phyloP scores from a whole-genome alignment of 768 basidiomycete genomes.

The Brasilioporus rufonigricans region DNA sequence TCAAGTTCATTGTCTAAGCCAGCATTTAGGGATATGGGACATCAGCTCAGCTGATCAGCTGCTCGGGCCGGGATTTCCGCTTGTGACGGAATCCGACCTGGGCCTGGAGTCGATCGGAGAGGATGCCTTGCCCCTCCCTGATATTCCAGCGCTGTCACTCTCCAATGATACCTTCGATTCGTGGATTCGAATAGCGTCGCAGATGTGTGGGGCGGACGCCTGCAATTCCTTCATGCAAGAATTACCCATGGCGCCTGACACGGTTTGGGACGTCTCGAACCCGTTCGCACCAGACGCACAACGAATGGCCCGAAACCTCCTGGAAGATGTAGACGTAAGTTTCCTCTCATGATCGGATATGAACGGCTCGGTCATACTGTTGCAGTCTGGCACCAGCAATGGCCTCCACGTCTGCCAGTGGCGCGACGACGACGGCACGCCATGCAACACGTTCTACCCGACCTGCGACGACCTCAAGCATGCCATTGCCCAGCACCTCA shows the following conservation, averaged over 20 bases:
- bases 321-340: background rate
- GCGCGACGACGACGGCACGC: conserved; percentile 2
- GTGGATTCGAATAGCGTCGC: background rate
- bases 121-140: background rate
- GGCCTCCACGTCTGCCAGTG: conserved; percentile 4
- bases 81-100: background rate
- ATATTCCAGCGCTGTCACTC: background rate
- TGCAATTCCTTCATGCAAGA: background rate
- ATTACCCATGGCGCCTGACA: background rate
- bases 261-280: background rate
- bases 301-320: too few relatives aligned
- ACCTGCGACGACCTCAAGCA: conserved; percentile 10
- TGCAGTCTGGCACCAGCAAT: background rate
- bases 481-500: conserved; percentile 11
- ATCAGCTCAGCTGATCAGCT: background rate
- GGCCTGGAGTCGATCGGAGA: background rate
- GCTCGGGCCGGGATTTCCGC: background rate
- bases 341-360: background rate
- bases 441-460: background rate
- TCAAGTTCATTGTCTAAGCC: background rate
- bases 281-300: background rate
- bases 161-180: background rate
- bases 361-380: background rate
- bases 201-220: background rate
- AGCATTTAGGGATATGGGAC: background rate